phyloP scores from a whole-genome alignment of 768 basidiomycete species.

The Agrocybe praecox region DNA sequence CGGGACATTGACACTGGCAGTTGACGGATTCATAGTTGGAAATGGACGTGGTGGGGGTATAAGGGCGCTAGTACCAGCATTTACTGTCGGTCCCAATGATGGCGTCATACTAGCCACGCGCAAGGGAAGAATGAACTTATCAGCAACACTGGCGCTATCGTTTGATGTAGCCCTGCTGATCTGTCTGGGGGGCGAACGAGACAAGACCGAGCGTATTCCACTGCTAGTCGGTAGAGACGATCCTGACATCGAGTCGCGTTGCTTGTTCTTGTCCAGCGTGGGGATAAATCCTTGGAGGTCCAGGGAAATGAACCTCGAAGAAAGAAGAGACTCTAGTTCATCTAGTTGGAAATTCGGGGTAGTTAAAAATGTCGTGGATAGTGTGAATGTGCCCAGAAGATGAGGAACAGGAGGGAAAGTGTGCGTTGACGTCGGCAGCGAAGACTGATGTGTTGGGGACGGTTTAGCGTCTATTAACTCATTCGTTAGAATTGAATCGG shows the following conservation, averaged over 20 bases:
- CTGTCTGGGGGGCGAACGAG: slow-evolving; percentile 22
- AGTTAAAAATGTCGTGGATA: slow-evolving; percentile 66
- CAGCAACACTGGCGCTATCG: slow-evolving; percentile 28
- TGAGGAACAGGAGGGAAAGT: slow-evolving; percentile 70
- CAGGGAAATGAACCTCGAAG: slow-evolving; percentile 69
- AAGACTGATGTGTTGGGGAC: slow-evolving; percentile 16
- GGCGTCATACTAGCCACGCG: slow-evolving; percentile 19
- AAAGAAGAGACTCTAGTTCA: slow-evolving; percentile 75
- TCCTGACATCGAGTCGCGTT: slow-evolving; percentile 54
- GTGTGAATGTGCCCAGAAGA: slow-evolving; percentile 62
- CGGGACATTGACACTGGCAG: slow-evolving; percentile 13
- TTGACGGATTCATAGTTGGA: slow-evolving; percentile 16
- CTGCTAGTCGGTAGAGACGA: slow-evolving; percentile 25
- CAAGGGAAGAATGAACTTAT: slow-evolving; percentile 38
- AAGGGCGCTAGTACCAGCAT: slow-evolving; percentile 25
- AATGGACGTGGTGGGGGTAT: slow-evolving; percentile 33
- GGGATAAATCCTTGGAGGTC: slow-evolving; percentile 74
- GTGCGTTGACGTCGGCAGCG: slow-evolving; percentile 53
- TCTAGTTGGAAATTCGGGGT: slow-evolving; percentile 74
- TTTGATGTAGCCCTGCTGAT: slow-evolving; percentile 20
- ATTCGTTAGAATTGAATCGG: neutral
- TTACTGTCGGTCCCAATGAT: slow-evolving; percentile 23
- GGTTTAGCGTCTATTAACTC: slow-evolving; percentile 4
- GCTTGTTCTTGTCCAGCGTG: slow-evolving; percentile 67
- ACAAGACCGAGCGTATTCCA: slow-evolving; percentile 19